Evolutionary conservation across 164 flowering plant species (phyloP).

Genomic region (Taxillus chinensis): DNA sequence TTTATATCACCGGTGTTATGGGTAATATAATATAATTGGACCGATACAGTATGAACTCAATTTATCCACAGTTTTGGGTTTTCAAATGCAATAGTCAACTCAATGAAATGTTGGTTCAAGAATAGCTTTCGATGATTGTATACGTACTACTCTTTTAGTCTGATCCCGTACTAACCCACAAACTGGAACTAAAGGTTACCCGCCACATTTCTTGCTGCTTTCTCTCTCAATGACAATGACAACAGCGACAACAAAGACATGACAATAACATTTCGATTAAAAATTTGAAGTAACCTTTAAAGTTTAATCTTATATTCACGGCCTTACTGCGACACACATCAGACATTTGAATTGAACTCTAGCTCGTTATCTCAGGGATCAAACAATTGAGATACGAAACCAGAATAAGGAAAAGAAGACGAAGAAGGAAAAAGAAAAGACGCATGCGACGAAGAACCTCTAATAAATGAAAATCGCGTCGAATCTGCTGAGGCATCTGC

Average conservation of each 20-base stretch:
- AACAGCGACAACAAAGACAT: too few species aligned
- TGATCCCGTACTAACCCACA: too few species aligned
- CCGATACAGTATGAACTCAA: neutral
- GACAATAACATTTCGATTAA: too few species aligned
- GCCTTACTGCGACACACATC: neutral
- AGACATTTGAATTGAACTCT: neutral
- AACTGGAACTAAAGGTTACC: too few species aligned
- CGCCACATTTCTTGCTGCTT: too few species aligned
- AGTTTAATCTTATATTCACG: neutral
- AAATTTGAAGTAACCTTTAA: too few species aligned
- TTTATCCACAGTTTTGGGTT: too few species aligned
- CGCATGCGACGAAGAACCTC: conserved; percentile 27
- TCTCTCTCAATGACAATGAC: too few species aligned
- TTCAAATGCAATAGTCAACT: neutral
- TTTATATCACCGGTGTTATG: neutral
- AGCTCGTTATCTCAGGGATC: neutral
- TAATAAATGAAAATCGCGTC: conserved; percentile 38
- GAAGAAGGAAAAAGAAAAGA: neutral
- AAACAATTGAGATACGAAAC: neutral
- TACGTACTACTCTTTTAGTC: too few species aligned
- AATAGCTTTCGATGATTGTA: too few species aligned
- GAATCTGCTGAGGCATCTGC: conserved; percentile 18
- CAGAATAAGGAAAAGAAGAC: neutral
- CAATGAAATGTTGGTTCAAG: too few species aligned
- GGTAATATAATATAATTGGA: neutral